Evolutionary conservation across 2,329 filamentous ascomycete species (phyloP), one percentile per base, ranked within the genome.

Genomic region (Microsporum audouinii): DNA sequence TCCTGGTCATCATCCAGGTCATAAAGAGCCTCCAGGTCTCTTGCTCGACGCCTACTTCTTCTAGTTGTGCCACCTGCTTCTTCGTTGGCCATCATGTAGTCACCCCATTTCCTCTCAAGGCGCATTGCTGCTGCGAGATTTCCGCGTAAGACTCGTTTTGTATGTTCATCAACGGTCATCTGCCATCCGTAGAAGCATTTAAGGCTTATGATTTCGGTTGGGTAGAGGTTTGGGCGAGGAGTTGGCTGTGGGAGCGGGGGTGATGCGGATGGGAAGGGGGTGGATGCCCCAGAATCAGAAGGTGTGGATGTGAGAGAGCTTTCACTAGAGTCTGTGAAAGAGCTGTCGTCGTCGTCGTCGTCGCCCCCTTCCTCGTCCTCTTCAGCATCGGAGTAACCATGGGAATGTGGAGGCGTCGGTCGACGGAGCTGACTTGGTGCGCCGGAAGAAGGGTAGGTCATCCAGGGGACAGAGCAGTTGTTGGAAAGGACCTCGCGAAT

Each of bases 141-240:
- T 5, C 89, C 89, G 3, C 83, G 80, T 58, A 95, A 73, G 0
- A 96, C 89, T 2, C 91, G 84, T 76, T 91, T 92, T 59, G 86
- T 91, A 73, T 97, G 92, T 72, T 96, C 91, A 66, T 96, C 88
- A 3, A 96, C 91, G 0, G 91, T 96, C 76, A 89, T 89, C 75
- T 97, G 92, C 84, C 89, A 96, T 47, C 88, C 90, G 72, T 95
- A 95, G 77, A 92, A 97, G 74, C 91, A 95, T 73, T 96, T 96
- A 49, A 97, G 80, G 4, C 85, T 80, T 63, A 97, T 90, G 61
- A 95, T 84, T 70, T 96, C 87, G 0, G 84, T 83, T 0, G 90
- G 88, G 67, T 86, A 91, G 0, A 81, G 81, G 7, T 79, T 69
- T 61, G 57, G 8, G 62, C 31, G 38, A 6, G 59, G 33, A 17